Evolutionary conservation across 257 asterid genomes (phyloP), one percentile per base, ranked within the genome.

Genomic region (Eustoma russellianum): DNA sequence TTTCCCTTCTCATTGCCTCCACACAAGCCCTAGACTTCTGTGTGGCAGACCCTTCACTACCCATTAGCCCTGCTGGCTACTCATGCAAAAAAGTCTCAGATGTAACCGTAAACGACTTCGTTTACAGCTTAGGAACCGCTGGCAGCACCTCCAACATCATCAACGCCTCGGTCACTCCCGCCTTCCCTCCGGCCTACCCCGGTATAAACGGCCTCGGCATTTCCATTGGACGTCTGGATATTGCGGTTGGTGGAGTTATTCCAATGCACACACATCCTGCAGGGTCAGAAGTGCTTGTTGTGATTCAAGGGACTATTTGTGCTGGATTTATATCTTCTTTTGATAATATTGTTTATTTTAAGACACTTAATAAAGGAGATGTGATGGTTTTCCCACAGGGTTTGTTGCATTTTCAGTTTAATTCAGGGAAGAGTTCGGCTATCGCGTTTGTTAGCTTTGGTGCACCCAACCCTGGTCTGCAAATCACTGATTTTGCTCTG

Each of bases 221-320:
- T 0, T 88, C 95, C 50, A 68, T 81, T 0, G 94, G 83, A 7
- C 71, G 92, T 2, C 67, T 85, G 5, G 95, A 88, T 80, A 43
- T 85, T 30, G 94, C 78, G 0, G 49, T 10, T 5, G 85, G 70
- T 0, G 95, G 97, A 12, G 95, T 88, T 15, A 67, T 83, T 10
- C 97, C 97, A 45, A 59, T 88, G 54, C 97, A 85, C 80, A 83
- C 92, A 15, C 95, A 83, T 64, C 97, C 95, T 1, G 87, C 72
- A 0, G 92, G 64, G 18, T 61, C 70, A 0, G 93, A 88, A 52
- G 7, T 85, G 50, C 68, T 85, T 18, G 68, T 85, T 17, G 92
- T 85, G 12, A 53, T 69, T 7, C 46, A 81, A 40, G 95, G 97
- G 15, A 59, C 76, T 3, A 64, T 89, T 3, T 64, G 70, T 50